Conservation (phyloP, 208 protist species). For the Tritrichomonas foetus region DNA sequence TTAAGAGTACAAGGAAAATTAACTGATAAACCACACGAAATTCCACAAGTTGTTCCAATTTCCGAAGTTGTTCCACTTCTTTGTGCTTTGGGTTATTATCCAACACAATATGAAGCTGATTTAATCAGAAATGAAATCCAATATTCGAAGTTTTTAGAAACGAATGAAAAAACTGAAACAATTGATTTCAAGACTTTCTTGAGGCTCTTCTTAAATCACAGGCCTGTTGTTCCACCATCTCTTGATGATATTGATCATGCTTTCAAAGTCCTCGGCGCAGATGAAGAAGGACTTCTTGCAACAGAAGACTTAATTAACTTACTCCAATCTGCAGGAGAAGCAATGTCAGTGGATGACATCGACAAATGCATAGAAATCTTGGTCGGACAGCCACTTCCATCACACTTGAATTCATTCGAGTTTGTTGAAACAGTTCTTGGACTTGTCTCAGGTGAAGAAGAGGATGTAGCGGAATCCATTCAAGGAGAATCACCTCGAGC, state of each 20-base stretch:
- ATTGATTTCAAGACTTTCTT: conserved; percentile 37
- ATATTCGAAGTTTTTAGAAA: conserved; percentile 25
- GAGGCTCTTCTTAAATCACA: background rate
- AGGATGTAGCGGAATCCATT: background rate
- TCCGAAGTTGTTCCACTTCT: background rate
- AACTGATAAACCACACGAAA: conserved; percentile 25
- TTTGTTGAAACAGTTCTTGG: conserved; percentile 15
- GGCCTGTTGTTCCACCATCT: conserved; percentile 25
- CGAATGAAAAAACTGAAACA: conserved; percentile 25
- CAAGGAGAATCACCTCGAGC: too few species aligned
- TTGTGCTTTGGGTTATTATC: conserved; percentile 25
- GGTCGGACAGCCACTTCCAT: background rate
- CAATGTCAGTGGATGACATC: conserved; percentile 5
- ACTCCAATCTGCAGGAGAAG: background rate
- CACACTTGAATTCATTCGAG: background rate
- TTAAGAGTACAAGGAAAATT: conserved; percentile 21
- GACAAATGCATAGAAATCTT: conserved; percentile 11
- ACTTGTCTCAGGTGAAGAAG: background rate
- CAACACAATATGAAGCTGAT: conserved; percentile 18
- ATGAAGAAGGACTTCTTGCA: background rate
- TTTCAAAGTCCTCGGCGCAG: background rate
- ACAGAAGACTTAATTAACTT: conserved; percentile 1
- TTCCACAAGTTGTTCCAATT: conserved; percentile 29
- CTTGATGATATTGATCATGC: conserved; percentile 10
- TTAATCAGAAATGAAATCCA: conserved; percentile 27